Evolutionary conservation across 345 rosid species (phyloP), one percentile per base, ranked within the genome.

Genomic region (Brassica juncea): DNA sequence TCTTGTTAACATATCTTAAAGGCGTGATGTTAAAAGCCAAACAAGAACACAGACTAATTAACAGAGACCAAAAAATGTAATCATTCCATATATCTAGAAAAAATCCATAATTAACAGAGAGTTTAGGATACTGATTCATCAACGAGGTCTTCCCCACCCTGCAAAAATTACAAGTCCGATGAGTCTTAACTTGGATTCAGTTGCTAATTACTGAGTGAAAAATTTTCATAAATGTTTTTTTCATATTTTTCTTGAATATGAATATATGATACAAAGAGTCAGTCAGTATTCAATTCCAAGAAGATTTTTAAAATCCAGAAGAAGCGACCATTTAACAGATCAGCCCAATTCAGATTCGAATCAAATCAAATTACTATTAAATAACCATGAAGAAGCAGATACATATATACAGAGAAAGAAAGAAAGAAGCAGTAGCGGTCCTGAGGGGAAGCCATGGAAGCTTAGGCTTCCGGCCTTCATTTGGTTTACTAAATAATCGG

Each of bases 121-220:
- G 57, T 52, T 54, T n/a, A 52, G 57, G 57, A 52, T 52, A 52
- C 21, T 52, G 57, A 52, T 52, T 52, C 57, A 52, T 52, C 49
- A 91, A 85, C 6, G 97, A 94, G 25, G 97, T 94, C 90, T 91
- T 92, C 70, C 97, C 97, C 7, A 94, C 98, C 89, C 98, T 94
- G 86, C 63, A 82, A 58, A 76, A 76, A 80, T 14, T 1, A 78
- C 25, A 78, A 55, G 5, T 28, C 28, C 5, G 21, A 47, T 52
- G 5, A 77, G 39, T 77, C 64, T 42, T 10, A 8, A 8, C 63
- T 69, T 21, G 31, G 28, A 61, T 62, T 34, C 32, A 69, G n/a
- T 61, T 74, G 9, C 31, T 32, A 19, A 32, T 16, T 66, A 27
- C 42, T 2, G 30, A 27, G 28, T 6, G 0, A 5, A 42, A 6